Base-by-base conservation (phyloP, 177 flowering plant species). In the Vitis hybrid region DNA sequence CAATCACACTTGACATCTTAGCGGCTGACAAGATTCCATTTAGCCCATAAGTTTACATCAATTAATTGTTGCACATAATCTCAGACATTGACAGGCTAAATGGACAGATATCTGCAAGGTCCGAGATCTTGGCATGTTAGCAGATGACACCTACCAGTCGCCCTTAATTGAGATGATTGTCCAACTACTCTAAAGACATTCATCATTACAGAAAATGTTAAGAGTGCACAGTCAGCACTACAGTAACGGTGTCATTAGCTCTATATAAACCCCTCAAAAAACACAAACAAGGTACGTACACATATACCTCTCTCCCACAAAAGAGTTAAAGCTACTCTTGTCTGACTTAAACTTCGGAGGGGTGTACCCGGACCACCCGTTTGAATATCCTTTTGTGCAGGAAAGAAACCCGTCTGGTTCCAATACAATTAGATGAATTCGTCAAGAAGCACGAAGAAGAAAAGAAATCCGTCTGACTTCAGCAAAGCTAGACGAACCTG, bases 281-380 rank as follows among this genome's bases (percentile, higher is more conserved):
- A 0, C 30, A 26, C 0, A 0, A 26, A 26, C 4, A 26, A 26
- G 30, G 30, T 26, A 26, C 0, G 4, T 0, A 0, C 30, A 3
- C 0, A 3, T 26, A 26, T 26, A 26, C 30, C 0, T 26, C 30
- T 26, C 0, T 26, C 26, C 30, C 4, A 26, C 0, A 26, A 26
- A 26, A 26, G 3, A 26, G 4, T 26, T 26, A 26, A 3, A 26
- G 4, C 30, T 26, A 3, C 30, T 26, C 4, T 3, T 26, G 0
- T 26, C 0, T 26, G 30, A 26, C 30, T 26, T 3, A 26, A 26
- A 4, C 30, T 26, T 3, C 0, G 0, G 0, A 26, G 30, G 30
- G 30, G 0, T 0, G 0, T 26, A 0, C 30, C 0, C 30, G 0
- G 4, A 26, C 4, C 0, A 26, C 0, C 30, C 0, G 0, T 26